phyloP scores from a whole-genome alignment of 306 rosid genomes.

The Psophocarpus tetragonolobus region DNA sequence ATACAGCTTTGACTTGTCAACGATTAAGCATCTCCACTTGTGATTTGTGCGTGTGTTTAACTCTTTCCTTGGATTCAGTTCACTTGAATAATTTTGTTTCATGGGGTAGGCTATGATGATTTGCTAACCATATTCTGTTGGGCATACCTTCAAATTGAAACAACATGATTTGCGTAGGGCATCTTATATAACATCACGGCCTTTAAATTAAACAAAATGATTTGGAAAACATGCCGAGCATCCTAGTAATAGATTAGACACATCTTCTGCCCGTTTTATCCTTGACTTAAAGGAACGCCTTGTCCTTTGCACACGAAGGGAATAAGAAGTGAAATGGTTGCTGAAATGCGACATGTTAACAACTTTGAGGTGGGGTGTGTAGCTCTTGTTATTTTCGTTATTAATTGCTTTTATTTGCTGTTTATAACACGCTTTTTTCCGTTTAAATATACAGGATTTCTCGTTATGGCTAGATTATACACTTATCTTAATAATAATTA shows the following conservation, averaged over 20 bases:
- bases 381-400: background rate
- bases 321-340: background rate
- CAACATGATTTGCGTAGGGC: conserved; percentile 4
- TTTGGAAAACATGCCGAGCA: conserved; percentile 4
- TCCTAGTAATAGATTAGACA: background rate
- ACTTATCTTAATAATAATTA: background rate
- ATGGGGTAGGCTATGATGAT: background rate
- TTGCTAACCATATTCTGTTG: background rate
- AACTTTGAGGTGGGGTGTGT: background rate
- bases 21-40: conserved; percentile 4
- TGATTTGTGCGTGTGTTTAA: conserved; percentile 10
- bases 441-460: conserved; percentile 23
- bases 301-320: background rate
- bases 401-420: background rate
- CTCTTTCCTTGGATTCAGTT: conserved; percentile 5
- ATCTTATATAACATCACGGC: background rate
- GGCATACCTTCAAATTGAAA: background rate
- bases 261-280: conserved; percentile 12
- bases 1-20: conserved; percentile 30
- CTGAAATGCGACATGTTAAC: background rate
- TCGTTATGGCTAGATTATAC: background rate
- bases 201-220: background rate
- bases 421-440: background rate
- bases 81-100: background rate
- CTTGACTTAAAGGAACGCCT: too few relatives aligned